Percentiles rank a stretch among this genome's conserved stretches.
Conservation (phyloP, 1,284 basidiomycete genomes). For the Puccinia triticina region DNA sequence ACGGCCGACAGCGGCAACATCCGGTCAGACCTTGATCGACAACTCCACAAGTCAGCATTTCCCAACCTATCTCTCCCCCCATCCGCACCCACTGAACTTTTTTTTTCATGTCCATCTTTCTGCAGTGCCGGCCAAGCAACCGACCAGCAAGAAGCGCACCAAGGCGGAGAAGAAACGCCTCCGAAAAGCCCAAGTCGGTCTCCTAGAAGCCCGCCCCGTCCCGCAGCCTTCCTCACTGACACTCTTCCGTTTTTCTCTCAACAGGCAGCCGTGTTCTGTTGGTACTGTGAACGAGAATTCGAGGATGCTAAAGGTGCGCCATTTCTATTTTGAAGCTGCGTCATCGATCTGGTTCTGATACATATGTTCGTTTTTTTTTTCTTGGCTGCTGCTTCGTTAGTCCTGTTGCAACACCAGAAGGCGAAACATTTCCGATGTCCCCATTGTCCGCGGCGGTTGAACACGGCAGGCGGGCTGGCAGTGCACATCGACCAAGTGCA, state of each 20-base stretch:
- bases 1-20: too few species aligned
- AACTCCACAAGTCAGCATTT: too few species aligned
- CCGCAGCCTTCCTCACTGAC: not conserved
- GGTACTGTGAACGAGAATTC: slow-evolving; percentile 99
- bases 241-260: not conserved
- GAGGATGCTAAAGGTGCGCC: slow-evolving; percentile 87
- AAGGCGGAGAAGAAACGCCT: slow-evolving; percentile 52
- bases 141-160: slow-evolving; percentile 48
- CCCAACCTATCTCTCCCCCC: too few species aligned
- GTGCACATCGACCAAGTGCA: slow-evolving; percentile 99
- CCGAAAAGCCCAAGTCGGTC: slow-evolving; percentile 51
- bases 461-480: slow-evolving; percentile 96
- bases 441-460: slow-evolving; percentile 90
- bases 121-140: slow-evolving; percentile 51
- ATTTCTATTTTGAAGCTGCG: slow-evolving; percentile 36
- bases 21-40: too few species aligned
- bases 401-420: slow-evolving; percentile 98
- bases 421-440: slow-evolving; percentile 99
- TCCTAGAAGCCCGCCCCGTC: too few species aligned
- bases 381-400: slow-evolving; percentile 62
- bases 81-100: too few species aligned
- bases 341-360: slow-evolving; percentile 6
- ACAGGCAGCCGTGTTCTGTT: slow-evolving; percentile 65
- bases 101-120: not conserved
- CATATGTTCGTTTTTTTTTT: slow-evolving; percentile 49